Evolutionary conservation across 306 rosid species (phyloP).

Genomic region (Heteromeles arbutifolia): DNA sequence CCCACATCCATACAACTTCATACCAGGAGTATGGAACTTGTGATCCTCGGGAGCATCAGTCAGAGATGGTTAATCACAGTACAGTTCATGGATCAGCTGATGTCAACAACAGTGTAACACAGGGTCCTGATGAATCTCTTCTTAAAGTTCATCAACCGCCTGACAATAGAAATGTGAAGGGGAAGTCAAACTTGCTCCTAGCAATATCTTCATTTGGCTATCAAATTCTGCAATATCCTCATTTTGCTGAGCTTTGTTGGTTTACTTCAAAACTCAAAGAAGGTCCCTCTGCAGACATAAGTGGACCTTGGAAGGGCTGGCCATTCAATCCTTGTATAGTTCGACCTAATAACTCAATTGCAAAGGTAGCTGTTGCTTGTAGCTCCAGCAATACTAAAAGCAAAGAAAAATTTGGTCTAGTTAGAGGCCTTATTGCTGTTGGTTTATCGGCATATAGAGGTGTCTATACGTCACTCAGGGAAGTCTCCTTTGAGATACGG

Average conservation of each 20-base stretch:
- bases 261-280: constrained; percentile 84
- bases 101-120: constrained; percentile 19
- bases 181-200: constrained; percentile 59
- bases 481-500: constrained; percentile 72
- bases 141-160: constrained; percentile 42
- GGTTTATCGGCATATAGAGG: constrained; percentile 91
- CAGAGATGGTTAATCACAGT: constrained; percentile 19
- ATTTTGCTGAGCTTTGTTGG: constrained; percentile 98
- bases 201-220: constrained; percentile 86
- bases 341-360: constrained; percentile 49
- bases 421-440: constrained; percentile 79
- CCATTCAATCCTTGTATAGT: constrained; percentile 90
- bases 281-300: constrained; percentile 80
- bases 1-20: constrained; percentile 40
- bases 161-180: constrained; percentile 47
- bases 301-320: constrained; percentile 99
- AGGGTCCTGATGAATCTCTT: constrained; percentile 33
- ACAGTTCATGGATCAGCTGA: constrained; percentile 27
- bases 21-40: constrained; percentile 20
- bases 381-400: constrained; percentile 38
- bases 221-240: constrained; percentile 86
- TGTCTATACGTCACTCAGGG: constrained; percentile 66
- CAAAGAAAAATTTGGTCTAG: constrained; percentile 62
- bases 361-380: constrained; percentile 39
- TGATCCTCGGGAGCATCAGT: constrained; percentile 22